Base-by-base conservation (phyloP, 2,329 filamentous ascomycete genomes). In the Zasmidium citrigriseum region DNA sequence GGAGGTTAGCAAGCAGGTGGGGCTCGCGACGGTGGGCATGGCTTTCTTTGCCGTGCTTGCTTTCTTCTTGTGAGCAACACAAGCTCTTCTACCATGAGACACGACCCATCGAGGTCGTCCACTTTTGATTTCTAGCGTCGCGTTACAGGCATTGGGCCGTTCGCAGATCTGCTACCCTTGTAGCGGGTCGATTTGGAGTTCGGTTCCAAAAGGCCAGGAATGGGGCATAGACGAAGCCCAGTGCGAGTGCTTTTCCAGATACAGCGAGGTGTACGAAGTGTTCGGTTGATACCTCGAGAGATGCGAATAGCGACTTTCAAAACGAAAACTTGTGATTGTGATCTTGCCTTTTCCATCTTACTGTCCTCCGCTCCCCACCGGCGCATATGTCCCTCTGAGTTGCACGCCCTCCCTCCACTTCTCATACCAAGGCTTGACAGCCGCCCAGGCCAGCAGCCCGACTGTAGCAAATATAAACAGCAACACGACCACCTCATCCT, bases 391-490 rank as follows among this genome's bases (percentile, higher is more conserved):
- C 16, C 34, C 34, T 16, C 34, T 9, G 14, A 41, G 14, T 16
- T 41, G 34, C 34, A 41, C 34, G 34, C 63, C 54, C 16, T 61
- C 64, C 21, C 58, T 60, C 62, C 59, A 64, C 18, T 57, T 79
- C 64, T 82, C 78, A 24, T 85, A 77, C 79, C 81, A 87, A 1
- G 86, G 86, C 69, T 83, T 81, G 16, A 86, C 69, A 4, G 78
- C 78, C 2, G 86, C 86, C 80, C 85, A 89, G 1, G 77, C 76
- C 62, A 89, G 73, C 62, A 89, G 69, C 3, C 83, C 82, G 9
- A 82, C 79, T 1, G 86, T 89, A 25, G 84, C 83, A 59, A 85
- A 76, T 45, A 89, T 86, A 68, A 89, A 89, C 23, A 87, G 81
- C 59, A 85, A 83, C 1, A 89, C 86, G 2, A 89, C 83, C 1